Evolutionary conservation across 768 basidiomycete species (phyloP).

Genomic region (Lactifluus piperatus): DNA sequence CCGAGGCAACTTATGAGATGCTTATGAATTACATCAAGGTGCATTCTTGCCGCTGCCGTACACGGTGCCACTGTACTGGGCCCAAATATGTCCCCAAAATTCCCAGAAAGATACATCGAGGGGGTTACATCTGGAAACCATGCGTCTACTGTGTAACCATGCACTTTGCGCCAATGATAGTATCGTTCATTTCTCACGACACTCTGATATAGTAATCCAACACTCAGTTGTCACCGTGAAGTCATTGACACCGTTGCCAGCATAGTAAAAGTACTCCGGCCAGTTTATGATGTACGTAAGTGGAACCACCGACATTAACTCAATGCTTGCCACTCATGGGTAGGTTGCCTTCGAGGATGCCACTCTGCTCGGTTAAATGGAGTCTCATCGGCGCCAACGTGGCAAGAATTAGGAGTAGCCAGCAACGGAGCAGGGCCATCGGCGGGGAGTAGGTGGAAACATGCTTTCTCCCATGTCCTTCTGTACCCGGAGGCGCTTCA

Average conservation of each 20-base stretch:
- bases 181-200: not conserved
- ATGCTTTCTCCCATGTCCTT: not conserved
- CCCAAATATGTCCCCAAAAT: not conserved
- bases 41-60: conserved; percentile 6
- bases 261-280: not conserved
- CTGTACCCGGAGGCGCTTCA: not conserved
- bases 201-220: not conserved
- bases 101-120: not conserved
- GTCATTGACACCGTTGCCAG: not conserved
- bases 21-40: not conserved
- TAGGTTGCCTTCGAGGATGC: not conserved
- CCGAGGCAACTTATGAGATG: not conserved
- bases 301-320: not conserved
- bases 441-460: not conserved
- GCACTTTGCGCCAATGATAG: not conserved
- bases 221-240: not conserved
- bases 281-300: not conserved
- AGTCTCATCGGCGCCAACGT: not conserved
- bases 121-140: not conserved
- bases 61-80: not conserved
- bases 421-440: not conserved
- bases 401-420: not conserved
- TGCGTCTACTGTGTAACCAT: not conserved
- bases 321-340: not conserved
- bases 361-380: not conserved